phyloP scores from a whole-genome alignment of 2,329 filamentous ascomycete species.

The Pseudogymnoascus sp. region DNA sequence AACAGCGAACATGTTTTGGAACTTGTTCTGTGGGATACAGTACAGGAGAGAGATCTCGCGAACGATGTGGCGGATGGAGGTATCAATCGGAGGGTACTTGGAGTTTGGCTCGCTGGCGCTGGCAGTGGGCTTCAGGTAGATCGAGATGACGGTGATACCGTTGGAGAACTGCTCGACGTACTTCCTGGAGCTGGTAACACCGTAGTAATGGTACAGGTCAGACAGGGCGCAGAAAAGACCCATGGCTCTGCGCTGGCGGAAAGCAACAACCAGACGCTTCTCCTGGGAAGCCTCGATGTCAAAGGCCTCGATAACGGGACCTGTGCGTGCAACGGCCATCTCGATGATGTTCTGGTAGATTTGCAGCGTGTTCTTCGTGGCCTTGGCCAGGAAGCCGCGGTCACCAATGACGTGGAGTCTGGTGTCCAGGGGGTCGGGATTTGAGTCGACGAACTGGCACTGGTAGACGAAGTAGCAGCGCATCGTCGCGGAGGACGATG shows the following conservation, averaged over 20 bases:
- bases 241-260: conserved; percentile 83
- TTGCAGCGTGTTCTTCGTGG: conserved; percentile 87
- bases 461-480: conserved; percentile 99
- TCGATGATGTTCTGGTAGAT: conserved; percentile 93
- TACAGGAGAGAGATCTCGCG: conserved; percentile 96
- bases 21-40: conserved; percentile 95
- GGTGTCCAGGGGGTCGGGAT: conserved; percentile 70
- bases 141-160: conserved; percentile 91
- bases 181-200: conserved; percentile 89
- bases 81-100: conserved; percentile 70
- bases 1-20: conserved; percentile 79
- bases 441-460: conserved; percentile 75
- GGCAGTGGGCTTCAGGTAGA: conserved; percentile 71
- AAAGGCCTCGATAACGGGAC: conserved; percentile 95
- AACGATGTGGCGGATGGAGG: conserved; percentile 96
- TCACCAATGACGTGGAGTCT: conserved; percentile 87
- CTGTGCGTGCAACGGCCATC: conserved; percentile 72
- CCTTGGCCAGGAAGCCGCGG: conserved; percentile 89
- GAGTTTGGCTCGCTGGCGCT: conserved; percentile 47
- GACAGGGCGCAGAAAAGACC: conserved; percentile 93
- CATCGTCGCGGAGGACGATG: conserved; percentile 66
- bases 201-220: conserved; percentile 98
- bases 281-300: conserved; percentile 87
- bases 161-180: conserved; percentile 99
- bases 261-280: conserved; percentile 90